Evolutionary conservation across 1,139 yeast genomes (phyloP).

Genomic region (Entelexis paramagnoliae): DNA sequence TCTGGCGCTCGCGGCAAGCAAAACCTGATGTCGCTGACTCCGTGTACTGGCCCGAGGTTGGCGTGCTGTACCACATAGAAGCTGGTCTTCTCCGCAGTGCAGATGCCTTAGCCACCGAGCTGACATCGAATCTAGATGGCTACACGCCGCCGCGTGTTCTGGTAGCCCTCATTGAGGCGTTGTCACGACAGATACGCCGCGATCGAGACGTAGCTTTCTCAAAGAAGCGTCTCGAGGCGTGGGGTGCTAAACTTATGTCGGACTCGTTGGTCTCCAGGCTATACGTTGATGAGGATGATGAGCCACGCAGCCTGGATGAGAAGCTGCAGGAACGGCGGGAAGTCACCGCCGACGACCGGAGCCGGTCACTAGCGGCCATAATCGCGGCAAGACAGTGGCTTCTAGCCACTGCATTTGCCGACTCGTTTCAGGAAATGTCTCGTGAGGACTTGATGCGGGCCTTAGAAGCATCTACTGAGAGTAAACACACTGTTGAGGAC

Average conservation of each 20-base stretch:
- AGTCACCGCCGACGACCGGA: not conserved
- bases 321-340: slow-evolving; percentile 1
- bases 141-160: slow-evolving; percentile 14
- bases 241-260: slow-evolving; percentile 3
- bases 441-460: not conserved
- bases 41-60: slow-evolving; percentile 31
- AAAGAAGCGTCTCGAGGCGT: not conserved
- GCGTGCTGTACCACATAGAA: slow-evolving; percentile 28
- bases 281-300: not conserved
- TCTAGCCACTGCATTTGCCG: not conserved
- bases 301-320: not conserved
- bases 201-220: not conserved
- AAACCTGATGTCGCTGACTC: slow-evolving; percentile 27
- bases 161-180: slow-evolving; percentile 15
- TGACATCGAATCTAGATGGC: not conserved
- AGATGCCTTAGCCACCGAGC: slow-evolving; percentile 10
- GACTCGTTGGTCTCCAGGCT: not conserved
- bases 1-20: slow-evolving; percentile 29
- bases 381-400: slow-evolving; percentile 10
- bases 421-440: not conserved
- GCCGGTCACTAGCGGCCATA: not conserved
- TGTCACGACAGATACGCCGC: slow-evolving; percentile 1
- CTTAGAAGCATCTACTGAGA: not conserved
- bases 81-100: slow-evolving; percentile 22
- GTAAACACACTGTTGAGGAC: not conserved